phyloP scores from a whole-genome alignment of 257 asterid genomes.

The Vinca minor region DNA sequence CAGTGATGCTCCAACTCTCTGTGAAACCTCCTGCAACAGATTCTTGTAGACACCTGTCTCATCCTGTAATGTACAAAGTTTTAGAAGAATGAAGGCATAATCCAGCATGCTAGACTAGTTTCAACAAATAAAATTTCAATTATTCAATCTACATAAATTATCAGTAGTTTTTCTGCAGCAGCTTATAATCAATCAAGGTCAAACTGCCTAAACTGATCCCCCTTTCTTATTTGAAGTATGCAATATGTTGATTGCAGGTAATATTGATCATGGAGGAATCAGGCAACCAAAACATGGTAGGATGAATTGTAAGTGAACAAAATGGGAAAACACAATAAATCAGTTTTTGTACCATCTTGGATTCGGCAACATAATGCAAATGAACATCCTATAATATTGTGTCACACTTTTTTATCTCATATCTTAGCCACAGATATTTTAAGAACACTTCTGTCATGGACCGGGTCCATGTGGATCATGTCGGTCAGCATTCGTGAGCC shows the following conservation, averaged over 20 bases:
- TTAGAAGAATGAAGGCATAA: not conserved
- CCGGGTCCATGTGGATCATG: too few species aligned
- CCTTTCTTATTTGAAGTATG: not conserved
- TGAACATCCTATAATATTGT: not conserved
- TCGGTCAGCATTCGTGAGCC: too few species aligned
- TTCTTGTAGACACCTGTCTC: slow-evolving; percentile 51
- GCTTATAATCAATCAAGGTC: not conserved
- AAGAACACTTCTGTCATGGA: too few species aligned
- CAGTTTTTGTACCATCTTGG: not conserved
- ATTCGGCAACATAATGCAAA: too few species aligned
- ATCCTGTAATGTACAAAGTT: slow-evolving; percentile 26
- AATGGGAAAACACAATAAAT: not conserved
- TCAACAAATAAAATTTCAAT: not conserved
- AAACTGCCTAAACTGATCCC: not conserved
- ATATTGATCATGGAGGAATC: not conserved
- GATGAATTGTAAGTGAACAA: not conserved
- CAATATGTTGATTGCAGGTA: not conserved
- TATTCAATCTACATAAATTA: not conserved
- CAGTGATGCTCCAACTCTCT: slow-evolving; percentile 45
- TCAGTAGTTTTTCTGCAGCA: not conserved
- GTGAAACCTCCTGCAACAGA: slow-evolving; percentile 49
- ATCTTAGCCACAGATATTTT: not conserved
- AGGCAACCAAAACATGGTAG: not conserved
- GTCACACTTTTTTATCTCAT: not conserved
- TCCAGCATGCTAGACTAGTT: not conserved